Percentiles rank a stretch among this genome's conserved stretches.
These are phyloP conservation scores for Magnolia sinica DNA, from an alignment of 164 flowering plant genomes.

Conservation along the genomic window DNA sequence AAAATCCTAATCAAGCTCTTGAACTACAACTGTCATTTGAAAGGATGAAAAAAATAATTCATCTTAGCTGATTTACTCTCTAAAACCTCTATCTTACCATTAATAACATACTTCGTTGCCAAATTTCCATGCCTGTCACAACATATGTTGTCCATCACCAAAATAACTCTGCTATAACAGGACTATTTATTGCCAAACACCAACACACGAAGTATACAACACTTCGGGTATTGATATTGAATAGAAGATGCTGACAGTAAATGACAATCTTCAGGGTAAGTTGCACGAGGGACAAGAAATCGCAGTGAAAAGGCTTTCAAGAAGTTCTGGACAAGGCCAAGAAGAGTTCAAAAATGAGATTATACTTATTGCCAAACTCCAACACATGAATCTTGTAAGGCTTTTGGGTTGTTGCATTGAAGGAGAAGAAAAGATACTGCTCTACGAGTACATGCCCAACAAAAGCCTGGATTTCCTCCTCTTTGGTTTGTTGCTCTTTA, in stretches of 20 bases:
- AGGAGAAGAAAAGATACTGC: conserved; percentile 62
- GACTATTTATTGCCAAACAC: neutral
- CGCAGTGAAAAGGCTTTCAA: conserved; percentile 44
- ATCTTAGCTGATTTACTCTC: too few relatives aligned
- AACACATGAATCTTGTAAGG: conserved; percentile 74
- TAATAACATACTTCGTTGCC: too few relatives aligned
- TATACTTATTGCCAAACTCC: conserved; percentile 35
- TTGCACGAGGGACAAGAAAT: conserved; percentile 27
- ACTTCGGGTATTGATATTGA: neutral
- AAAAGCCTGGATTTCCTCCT: conserved; percentile 63
- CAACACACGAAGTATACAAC: neutral
- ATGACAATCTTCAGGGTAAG: conserved; percentile 22
- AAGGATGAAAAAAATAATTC: too few relatives aligned
- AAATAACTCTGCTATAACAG: too few relatives aligned
- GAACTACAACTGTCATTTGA: too few relatives aligned
- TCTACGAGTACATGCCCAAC: conserved; percentile 79
- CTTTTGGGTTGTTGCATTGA: conserved; percentile 63
- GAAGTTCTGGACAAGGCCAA: conserved; percentile 10
- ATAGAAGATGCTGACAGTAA: neutral
- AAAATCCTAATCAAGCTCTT: too few relatives aligned
- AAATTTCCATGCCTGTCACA: too few relatives aligned
- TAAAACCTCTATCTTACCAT: too few relatives aligned
- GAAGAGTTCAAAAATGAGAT: conserved; percentile 39
- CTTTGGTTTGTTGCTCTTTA: conserved; percentile 35
- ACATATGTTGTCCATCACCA: too few relatives aligned